Evolutionary conservation across 2,329 filamentous ascomycete species (phyloP), one percentile per base, ranked within the genome.

Genomic region (Talaromyces islandicus): DNA sequence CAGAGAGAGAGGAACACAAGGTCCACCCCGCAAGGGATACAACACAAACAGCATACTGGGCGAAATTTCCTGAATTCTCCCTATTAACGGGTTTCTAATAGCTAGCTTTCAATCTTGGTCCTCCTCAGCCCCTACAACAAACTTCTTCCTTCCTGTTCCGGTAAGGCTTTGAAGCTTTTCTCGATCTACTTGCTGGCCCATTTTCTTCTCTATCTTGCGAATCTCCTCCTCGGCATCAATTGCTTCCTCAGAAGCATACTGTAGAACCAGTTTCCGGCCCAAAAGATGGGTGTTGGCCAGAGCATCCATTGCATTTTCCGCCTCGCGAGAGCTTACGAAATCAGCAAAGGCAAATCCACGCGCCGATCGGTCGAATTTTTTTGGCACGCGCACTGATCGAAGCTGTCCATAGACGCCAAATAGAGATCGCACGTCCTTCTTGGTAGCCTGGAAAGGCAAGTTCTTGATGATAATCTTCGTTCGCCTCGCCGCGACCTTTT

Each of bases 391-490:
- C 63, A 99, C 91, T 57, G 92, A 93, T 70, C 91, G 89, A 64
- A 99, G 85, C 73, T 96, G 89, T 52, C 94, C 95, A 76, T 97
- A 97, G 38, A 91, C 87, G 63, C 90, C 87, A 73, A 97, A 92
- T 48, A 97, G 82, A 58, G 88, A 82, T 64, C 91, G 86, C 61
- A 99, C 83, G 73, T 99, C 94, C 75, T 95, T 94, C 80, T 96
- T 97, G 58, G 87, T 89, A 54, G 90, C 89, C 79, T 97, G 91
- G 79, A 99, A 99, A 21, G 94, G 93, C 75, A 99, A 79, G 80
- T 99, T 99, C 82, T 97, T 99, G 80, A 99, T 89, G 76, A 97
- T 88, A 71, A 99, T 89, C 83, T 97, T 97, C 54, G 92, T 97
- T 66, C 86, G 85, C 71, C 87, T 85, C 17, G 84, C 84, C 25